Evolutionary conservation across 306 rosid species (phyloP).

Genomic region (Vigna reflexopilosa): DNA sequence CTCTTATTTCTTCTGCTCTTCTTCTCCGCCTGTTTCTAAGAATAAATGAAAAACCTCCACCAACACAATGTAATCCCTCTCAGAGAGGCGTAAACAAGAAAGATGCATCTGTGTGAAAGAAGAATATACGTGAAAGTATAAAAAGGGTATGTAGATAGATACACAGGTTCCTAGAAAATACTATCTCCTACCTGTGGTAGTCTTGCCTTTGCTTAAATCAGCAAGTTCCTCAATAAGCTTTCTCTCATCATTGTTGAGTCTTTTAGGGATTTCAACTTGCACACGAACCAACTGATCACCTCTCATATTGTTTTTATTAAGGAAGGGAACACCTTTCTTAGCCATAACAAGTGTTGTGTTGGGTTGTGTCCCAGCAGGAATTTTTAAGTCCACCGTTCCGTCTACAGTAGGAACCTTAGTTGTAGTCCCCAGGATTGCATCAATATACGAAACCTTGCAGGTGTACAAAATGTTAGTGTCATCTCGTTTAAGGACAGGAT

Average conservation of each 20-base stretch:
- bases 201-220: conserved; percentile 83
- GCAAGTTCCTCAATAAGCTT: conserved; percentile 91
- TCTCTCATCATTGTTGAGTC: conserved; percentile 77
- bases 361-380: conserved; percentile 81
- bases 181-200: conserved; percentile 49
- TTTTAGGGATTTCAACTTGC: conserved; percentile 93
- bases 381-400: conserved; percentile 61
- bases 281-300: conserved; percentile 95
- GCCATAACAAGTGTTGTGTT: conserved; percentile 95
- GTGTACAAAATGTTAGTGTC: conserved; percentile 87
- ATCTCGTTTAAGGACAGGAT: conserved; percentile 86
- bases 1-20: conserved; percentile 26
- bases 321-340: conserved; percentile 88
- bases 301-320: conserved; percentile 85
- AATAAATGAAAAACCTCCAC: conserved; percentile 20
- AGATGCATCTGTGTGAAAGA: conserved; percentile 30
- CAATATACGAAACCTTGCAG: conserved; percentile 86
- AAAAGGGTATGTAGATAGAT: conserved; percentile 6
- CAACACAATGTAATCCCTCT: background rate
- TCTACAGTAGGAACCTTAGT: conserved; percentile 92
- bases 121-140: conserved; percentile 19
- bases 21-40: conserved; percentile 18
- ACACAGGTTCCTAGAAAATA: conserved; percentile 34
- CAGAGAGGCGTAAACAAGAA: conserved; percentile 24
- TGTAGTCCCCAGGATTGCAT: conserved; percentile 90